phyloP scores from a whole-genome alignment of 2,329 filamentous ascomycete species.

The Xylaria sp. region DNA sequence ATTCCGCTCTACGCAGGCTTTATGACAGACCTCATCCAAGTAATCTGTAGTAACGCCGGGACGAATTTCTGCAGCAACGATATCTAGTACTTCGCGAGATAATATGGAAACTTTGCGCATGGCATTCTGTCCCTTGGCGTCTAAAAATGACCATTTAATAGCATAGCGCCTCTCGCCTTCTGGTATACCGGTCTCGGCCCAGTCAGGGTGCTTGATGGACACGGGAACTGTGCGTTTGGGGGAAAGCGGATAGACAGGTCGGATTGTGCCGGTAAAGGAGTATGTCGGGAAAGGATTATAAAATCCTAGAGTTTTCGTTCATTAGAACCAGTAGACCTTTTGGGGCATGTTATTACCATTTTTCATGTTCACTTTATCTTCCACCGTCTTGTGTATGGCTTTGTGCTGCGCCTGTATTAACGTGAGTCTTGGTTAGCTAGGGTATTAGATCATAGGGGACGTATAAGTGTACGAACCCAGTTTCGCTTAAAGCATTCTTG shows the following conservation, averaged over 20 bases:
- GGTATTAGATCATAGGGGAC: background rate
- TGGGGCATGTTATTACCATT: conserved; percentile 76
- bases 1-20: conserved; percentile 90
- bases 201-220: conserved; percentile 85
- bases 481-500: conserved; percentile 99
- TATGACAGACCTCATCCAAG: conserved; percentile 93
- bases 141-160: conserved; percentile 84
- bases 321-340: conserved; percentile 62
- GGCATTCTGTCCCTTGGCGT: conserved; percentile 80
- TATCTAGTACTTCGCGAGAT: conserved; percentile 90
- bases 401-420: conserved; percentile 79
- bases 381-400: conserved; percentile 76
- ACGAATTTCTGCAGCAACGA: conserved; percentile 81
- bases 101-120: conserved; percentile 94
- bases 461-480: conserved; percentile 75
- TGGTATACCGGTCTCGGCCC: conserved; percentile 83
- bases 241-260: conserved; percentile 88
- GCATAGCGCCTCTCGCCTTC: conserved; percentile 69
- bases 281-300: conserved; percentile 95
- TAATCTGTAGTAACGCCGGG: conserved; percentile 97
- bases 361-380: conserved; percentile 51
- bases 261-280: conserved; percentile 79
- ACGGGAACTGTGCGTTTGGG: conserved; percentile 77
- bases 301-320: conserved; percentile 82
- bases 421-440: background rate